Conservation (phyloP, 805 yeast species). For the Suhomyces pyralidae region DNA sequence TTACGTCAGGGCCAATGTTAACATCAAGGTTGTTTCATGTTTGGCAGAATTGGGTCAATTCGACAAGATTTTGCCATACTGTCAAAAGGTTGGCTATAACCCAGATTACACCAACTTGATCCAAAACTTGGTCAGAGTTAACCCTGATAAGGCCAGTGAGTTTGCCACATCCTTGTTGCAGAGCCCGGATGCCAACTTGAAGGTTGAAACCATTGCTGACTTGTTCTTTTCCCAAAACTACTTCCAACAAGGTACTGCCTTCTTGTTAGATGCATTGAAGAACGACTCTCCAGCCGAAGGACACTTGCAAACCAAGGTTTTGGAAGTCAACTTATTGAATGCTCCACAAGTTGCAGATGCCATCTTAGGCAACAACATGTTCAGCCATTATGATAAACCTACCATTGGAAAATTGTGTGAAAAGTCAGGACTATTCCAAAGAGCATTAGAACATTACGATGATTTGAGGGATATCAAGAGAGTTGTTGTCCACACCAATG, state of each 20-base stretch:
- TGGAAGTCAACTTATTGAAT: conserved; percentile 87
- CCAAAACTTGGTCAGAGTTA: conserved; percentile 85
- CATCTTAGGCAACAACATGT: conserved; percentile 91
- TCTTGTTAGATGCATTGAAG: conserved; percentile 90
- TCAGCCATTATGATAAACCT: conserved; percentile 91
- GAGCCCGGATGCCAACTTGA: conserved; percentile 56
- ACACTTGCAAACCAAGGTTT: conserved; percentile 88
- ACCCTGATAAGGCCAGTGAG: conserved; percentile 98
- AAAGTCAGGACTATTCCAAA: conserved; percentile 91
- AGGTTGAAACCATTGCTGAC: conserved; percentile 85
- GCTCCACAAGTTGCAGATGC: conserved; percentile 99
- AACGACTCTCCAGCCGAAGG: conserved; percentile 93
- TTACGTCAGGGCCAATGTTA: conserved; percentile 76
- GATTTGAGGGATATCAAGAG: conserved; percentile 94
- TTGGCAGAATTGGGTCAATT: conserved; percentile 95
- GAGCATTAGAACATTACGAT: conserved; percentile 94
- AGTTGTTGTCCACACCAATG: conserved; percentile 82
- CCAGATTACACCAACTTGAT: conserved; percentile 89
- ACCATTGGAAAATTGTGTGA: conserved; percentile 91
- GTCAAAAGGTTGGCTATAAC: conserved; percentile 80
- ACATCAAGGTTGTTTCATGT: conserved; percentile 85
- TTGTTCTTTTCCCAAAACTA: conserved; percentile 91
- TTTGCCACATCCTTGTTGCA: conserved; percentile 84
- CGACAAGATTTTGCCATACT: conserved; percentile 91
- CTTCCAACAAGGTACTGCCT: conserved; percentile 97